Evolutionary conservation across 208 protist species (phyloP).

Genomic region (Naegleria lovaniensis): DNA sequence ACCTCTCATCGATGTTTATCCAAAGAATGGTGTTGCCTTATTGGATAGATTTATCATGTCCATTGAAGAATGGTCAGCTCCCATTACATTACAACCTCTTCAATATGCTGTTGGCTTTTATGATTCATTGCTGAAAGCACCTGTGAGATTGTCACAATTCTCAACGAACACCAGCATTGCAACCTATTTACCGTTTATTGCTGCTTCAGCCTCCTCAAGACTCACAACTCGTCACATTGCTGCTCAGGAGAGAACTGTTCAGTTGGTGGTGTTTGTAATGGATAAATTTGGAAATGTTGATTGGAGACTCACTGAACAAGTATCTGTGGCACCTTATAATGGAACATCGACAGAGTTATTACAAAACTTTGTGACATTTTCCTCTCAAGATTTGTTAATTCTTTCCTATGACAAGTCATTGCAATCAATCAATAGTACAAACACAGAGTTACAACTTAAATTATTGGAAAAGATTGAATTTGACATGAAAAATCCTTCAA

Average conservation of each 20-base stretch:
- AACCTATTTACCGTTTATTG: background rate
- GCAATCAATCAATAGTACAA: background rate
- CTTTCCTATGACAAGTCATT: background rate
- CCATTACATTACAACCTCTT: background rate
- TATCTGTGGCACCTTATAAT: background rate
- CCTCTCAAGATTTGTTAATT: background rate
- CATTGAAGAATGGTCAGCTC: background rate
- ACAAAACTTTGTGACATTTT: background rate
- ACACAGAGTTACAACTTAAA: background rate
- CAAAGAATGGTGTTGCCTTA: background rate
- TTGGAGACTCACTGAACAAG: background rate
- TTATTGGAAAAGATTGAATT: background rate
- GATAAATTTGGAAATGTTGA: background rate
- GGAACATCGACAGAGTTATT: background rate
- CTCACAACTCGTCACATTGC: background rate
- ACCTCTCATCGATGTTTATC: background rate
- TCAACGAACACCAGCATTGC: background rate
- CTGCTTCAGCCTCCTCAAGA: too few species aligned
- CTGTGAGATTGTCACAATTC: background rate
- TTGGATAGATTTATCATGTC: background rate
- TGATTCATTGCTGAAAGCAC: background rate
- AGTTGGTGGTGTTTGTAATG: background rate
- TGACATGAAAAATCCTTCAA: background rate
- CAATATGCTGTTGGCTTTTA: background rate
- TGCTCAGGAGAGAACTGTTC: background rate